Base-by-base conservation (phyloP, 2,329 filamentous ascomycete genomes). In the Dryadomyces sulphureus region DNA sequence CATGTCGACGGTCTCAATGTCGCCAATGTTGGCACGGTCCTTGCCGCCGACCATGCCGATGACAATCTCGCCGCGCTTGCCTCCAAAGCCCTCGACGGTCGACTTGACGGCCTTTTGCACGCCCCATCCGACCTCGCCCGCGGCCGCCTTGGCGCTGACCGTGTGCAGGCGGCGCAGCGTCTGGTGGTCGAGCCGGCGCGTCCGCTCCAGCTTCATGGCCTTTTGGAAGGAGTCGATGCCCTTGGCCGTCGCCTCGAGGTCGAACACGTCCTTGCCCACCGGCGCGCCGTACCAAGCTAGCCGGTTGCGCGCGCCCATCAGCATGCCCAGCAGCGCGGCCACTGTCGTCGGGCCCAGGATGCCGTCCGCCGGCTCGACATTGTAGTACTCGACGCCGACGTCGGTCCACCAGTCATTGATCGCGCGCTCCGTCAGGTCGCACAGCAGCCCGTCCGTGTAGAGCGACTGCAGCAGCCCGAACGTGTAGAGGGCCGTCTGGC, bases 401-500 rank as follows among this genome's bases (percentile, higher is more conserved):
- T 94, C 86, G 1, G 84, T 81, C 92, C 92, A 96, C 92, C 92
- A 98, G 60, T 95, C 85, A 50, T 81, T 82, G 55, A 96, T 79
- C 2, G 89, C 87, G 50, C 75, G 81, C 60, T 98, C 92, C 0
- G 92, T 96, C 38, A 92, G 72, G 64, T 98, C 92, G 60, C 92
- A 98, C 3, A 98, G 73, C 21, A 95, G 65, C 0, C 92, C 92
- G 57, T 98, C 92, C 7, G 86, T 84, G 59, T 94, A 96, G 53
- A 89, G 84, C 25, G 81, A 74, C n/a, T 85, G 81, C 6, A 96
- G 68, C 59, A 89, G 87, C 45, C 82, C 85, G 62, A 95, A 98
- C 49, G 95, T 69, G 57, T 85, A 81, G 49, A 98, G 66, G 0
- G 92, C 88, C 30, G 87, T 77, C 61, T 98, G 92, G 54, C 89